phyloP scores from a whole-genome alignment of 352 stramenopile species.

The Globisporangium viniferum region DNA sequence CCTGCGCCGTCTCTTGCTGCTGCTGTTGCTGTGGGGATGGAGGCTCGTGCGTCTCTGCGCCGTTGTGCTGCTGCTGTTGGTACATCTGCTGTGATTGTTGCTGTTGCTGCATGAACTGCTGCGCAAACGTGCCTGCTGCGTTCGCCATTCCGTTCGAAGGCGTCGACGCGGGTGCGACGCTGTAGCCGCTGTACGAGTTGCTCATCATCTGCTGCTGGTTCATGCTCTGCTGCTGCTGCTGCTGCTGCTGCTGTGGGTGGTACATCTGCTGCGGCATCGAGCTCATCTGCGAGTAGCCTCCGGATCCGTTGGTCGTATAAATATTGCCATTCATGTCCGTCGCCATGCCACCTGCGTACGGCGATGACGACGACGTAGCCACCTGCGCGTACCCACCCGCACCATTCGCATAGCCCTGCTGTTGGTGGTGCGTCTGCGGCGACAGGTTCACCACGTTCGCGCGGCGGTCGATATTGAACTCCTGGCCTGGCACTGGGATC shows the following conservation, averaged over 20 bases:
- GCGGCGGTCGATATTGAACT: slow-evolving; percentile 46
- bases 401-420: slow-evolving; percentile 2
- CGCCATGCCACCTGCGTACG: slow-evolving; percentile 12
- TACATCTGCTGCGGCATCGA: slow-evolving; percentile 40
- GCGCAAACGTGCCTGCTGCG: slow-evolving; percentile 35
- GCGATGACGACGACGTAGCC: background rate
- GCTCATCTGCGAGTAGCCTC: slow-evolving; percentile 7
- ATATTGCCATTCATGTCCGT: slow-evolving; percentile 44
- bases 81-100: slow-evolving; percentile 19
- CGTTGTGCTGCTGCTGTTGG: slow-evolving; percentile 12
- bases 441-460: slow-evolving; percentile 41
- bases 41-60: slow-evolving; percentile 24
- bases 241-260: slow-evolving; percentile 24
- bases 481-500: slow-evolving; percentile 19
- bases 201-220: slow-evolving; percentile 24
- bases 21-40: slow-evolving; percentile 18
- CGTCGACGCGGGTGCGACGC: slow-evolving; percentile 8
- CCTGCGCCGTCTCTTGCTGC: slow-evolving; percentile 15
- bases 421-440: slow-evolving; percentile 8
- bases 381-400: background rate
- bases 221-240: slow-evolving; percentile 23
- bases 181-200: slow-evolving; percentile 17
- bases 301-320: slow-evolving; percentile 40
- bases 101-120: slow-evolving; percentile 29
- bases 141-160: slow-evolving; percentile 16